Base-by-base conservation (phyloP, 441 rosid genomes). In the Erodium trifolium region DNA sequence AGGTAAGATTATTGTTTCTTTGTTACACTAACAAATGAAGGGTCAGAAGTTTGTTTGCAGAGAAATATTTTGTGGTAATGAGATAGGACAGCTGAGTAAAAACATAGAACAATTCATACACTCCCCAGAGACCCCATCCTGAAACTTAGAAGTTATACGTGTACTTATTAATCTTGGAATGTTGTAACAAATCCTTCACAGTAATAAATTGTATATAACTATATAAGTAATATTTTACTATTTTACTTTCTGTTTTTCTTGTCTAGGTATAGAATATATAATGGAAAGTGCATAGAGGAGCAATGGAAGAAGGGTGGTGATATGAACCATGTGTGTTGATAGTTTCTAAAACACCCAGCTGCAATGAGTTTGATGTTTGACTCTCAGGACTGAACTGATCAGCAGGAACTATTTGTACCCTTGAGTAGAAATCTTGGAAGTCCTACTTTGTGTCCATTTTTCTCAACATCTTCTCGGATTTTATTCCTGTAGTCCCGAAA, bases 381-480 rank as follows among this genome's bases (percentile, higher is more conserved):
- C 7, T 57, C 63, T 16, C 63, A 17, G 63, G 63, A 57, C 27
- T 57, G 63, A 57, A 17, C 27, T 57, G 63, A 57, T 45, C 3
- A 12, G 16, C n/a, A 27, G 66, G 66, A 29, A 63, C 66, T 27
- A 23, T 31, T 45, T n/a, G 69, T 63, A 16, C 47, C 67, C 0
- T 71, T 18, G 11, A 74, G 67, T 51, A 75, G 73, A 75, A 87
- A 85, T 68, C 84, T 81, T 45, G 86, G 83, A 63, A 88, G 93
- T 19, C 90, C 93, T 14, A 86, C 78, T 73, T 88, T 88, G 16
- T 73, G 82, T 7, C 90, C 93, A 34, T 35, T 74, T 66, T 68
- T 78, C 74, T 79, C 82, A 57, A 86, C 88, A 53, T 88, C 90
- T 74, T 83, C 87, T 63, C 78, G 90, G 62, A 88, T 82, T 73